These are phyloP conservation scores for Trypanosomatidae sp. DNA, from an alignment of 208 protist species.

Conservation along the genomic window DNA sequence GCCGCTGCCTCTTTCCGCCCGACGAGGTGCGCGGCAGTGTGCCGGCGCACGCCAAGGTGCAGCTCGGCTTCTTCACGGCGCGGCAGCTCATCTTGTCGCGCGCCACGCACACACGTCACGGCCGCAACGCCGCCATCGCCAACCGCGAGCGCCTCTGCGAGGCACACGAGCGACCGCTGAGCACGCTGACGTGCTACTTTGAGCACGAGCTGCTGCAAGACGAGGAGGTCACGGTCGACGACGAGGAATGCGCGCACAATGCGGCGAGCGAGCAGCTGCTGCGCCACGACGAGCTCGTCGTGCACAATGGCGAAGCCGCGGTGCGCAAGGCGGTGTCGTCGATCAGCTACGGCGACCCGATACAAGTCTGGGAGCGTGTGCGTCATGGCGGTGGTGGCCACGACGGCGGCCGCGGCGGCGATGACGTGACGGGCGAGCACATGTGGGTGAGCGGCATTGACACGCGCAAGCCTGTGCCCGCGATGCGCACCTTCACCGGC, in stretches of 20 bases:
- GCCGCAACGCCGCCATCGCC: conserved; percentile 10
- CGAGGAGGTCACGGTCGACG: conserved; percentile 43
- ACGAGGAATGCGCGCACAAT: conserved; percentile 63
- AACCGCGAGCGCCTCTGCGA: conserved; percentile 25
- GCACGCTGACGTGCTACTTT: conserved; percentile 48
- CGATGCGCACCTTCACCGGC: conserved; percentile 57
- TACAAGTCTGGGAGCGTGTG: conserved; percentile 62
- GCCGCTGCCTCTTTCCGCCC: conserved; percentile 60
- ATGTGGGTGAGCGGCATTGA: conserved; percentile 64
- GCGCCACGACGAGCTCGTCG: conserved; percentile 15
- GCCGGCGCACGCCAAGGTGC: conserved; percentile 41
- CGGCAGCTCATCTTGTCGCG: conserved; percentile 53
- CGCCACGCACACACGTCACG: not conserved
- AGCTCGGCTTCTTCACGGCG: conserved; percentile 76
- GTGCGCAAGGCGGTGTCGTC: conserved; percentile 28
- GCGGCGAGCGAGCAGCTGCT: conserved; percentile 33
- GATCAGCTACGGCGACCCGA: conserved; percentile 73
- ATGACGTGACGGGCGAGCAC: conserved; percentile 15
- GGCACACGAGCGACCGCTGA: conserved; percentile 17
- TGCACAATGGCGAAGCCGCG: conserved; percentile 11
- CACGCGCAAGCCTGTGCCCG: conserved; percentile 53
- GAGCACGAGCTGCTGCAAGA: conserved; percentile 48
- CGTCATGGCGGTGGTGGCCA: not conserved
- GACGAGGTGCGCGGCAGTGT: conserved; percentile 17
- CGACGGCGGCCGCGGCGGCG: no score